Evolutionary conservation across 805 yeast genomes (phyloP).

Genomic region (Kodamaea fukazawae): DNA sequence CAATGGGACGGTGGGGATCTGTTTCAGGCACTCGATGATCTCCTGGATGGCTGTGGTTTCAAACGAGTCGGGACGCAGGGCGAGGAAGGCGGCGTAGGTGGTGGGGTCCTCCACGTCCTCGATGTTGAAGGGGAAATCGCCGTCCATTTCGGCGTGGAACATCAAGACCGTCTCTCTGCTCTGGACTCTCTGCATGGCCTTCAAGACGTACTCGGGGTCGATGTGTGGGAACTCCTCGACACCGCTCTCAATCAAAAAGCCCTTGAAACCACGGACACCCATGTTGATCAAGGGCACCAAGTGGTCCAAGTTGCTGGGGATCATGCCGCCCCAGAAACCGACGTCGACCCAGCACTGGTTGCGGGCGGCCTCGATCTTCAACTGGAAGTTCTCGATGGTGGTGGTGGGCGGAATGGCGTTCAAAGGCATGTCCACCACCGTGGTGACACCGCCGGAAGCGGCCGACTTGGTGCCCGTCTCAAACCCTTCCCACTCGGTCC

Average conservation of each 20-base stretch:
- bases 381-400: constrained; percentile 67
- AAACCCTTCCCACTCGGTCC: constrained; percentile 98
- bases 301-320: constrained; percentile 72
- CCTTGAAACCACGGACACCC: constrained; percentile 94
- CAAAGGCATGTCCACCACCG: constrained; percentile 93
- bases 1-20: constrained; percentile 59
- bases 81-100: constrained; percentile 67
- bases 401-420: constrained; percentile 97
- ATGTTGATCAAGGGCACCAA: constrained; percentile 72
- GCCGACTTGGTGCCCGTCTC: constrained; percentile 96
- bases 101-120: constrained; percentile 52
- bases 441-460: constrained; percentile 94
- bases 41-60: constrained; percentile 82
- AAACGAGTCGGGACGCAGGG: constrained; percentile 84
- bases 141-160: constrained; percentile 87
- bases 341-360: constrained; percentile 89
- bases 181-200: constrained; percentile 63
- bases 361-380: constrained; percentile 73
- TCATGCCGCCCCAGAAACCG: constrained; percentile 95
- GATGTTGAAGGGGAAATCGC: constrained; percentile 6
- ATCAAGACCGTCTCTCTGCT: constrained; percentile 68
- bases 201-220: constrained; percentile 56
- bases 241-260: constrained; percentile 91
- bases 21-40: constrained; percentile 60
- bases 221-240: constrained; percentile 94